A percentile compares a stretch with the other conserved stretches of the same genome.
Evolutionary conservation across 1,139 yeast species (phyloP).

Genomic region (Suhomyces maxii): DNA sequence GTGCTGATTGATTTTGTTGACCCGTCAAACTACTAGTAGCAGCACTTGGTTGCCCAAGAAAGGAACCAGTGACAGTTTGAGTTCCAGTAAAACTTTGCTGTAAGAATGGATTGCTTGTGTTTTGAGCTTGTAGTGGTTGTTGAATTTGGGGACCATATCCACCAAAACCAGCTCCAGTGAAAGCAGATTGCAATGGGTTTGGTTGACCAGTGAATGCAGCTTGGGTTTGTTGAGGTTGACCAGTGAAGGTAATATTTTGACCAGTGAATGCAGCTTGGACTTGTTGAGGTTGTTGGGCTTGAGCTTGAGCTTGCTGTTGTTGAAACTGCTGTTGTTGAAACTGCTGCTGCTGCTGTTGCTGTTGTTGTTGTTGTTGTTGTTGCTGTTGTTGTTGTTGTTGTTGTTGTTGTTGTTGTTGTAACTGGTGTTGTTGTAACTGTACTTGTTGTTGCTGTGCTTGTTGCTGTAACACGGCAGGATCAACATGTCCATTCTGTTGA

Average conservation of each 20-base stretch:
- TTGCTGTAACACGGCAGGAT: constrained; percentile 13
- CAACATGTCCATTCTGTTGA: constrained; percentile 7
- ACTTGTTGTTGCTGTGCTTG: constrained; percentile 12
- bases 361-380: constrained; percentile 12
- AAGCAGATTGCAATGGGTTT: constrained; percentile 26
- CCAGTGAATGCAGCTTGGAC: constrained; percentile 4
- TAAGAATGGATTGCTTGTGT: constrained; percentile 20
- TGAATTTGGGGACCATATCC: constrained; percentile 42
- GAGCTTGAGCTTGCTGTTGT: constrained; percentile 11
- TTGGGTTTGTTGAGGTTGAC: constrained; percentile 17
- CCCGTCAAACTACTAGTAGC: constrained; percentile 15
- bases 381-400: constrained; percentile 12
- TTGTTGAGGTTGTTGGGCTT: constrained; percentile 19
- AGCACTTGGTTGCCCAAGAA: constrained; percentile 3
- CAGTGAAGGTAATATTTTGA: too few relatives aligned
- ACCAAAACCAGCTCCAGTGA: constrained; percentile 62
- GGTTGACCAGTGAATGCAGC: constrained; percentile 6
- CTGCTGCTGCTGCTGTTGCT: constrained; percentile 16
- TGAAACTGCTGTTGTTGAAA: constrained; percentile 19
- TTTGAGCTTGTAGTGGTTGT: constrained; percentile 14
- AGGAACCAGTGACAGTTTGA: constrained; percentile 17
- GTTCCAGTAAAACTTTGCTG: constrained; percentile 7
- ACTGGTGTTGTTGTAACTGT: constrained; percentile 7
- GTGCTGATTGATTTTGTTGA: constrained; percentile 6
- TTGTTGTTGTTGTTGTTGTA: constrained; percentile 20